phyloP scores from a whole-genome alignment of 768 basidiomycete species.

The Brasilioporus rufonigricans region DNA sequence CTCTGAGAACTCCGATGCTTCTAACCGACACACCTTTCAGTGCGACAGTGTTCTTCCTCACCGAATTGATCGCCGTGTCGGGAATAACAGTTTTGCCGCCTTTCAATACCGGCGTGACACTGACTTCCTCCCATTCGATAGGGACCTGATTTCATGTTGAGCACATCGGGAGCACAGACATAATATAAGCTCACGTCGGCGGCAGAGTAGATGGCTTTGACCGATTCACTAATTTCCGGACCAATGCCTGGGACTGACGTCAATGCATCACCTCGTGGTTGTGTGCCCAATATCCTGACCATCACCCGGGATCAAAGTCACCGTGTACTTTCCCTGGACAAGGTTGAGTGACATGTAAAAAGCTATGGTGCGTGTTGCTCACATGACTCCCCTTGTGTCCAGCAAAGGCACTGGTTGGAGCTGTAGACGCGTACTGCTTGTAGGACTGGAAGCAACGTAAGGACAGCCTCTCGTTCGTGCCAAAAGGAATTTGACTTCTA shows the following conservation, averaged over 20 bases:
- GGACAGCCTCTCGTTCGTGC: slow-evolving; percentile 1
- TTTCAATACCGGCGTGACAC: slow-evolving; percentile 90
- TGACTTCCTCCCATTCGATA: slow-evolving; percentile 99
- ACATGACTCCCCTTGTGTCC: slow-evolving; percentile 88
- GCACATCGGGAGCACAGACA: slow-evolving; percentile 1
- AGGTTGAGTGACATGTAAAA: slow-evolving; percentile 2
- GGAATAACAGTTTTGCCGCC: slow-evolving; percentile 98
- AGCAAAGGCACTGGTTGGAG: slow-evolving; percentile 87
- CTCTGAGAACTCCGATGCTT: neutral
- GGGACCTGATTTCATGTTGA: slow-evolving; percentile 66
- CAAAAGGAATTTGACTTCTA: slow-evolving; percentile 27
- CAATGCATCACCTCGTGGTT: slow-evolving; percentile 7
- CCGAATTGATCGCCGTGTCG: slow-evolving; percentile 82
- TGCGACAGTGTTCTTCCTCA: slow-evolving; percentile 97
- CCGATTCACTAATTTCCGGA: slow-evolving; percentile 95
- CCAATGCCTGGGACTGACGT: slow-evolving; percentile 74
- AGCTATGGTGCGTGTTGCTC: slow-evolving; percentile 31
- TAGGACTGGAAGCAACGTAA: slow-evolving; percentile 39
- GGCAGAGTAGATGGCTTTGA: slow-evolving; percentile 89
- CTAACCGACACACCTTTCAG: slow-evolving; percentile 70
- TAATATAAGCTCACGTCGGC: slow-evolving; percentile 58
- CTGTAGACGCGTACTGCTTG: slow-evolving; percentile 63
- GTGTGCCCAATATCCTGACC: slow-evolving; percentile 46
- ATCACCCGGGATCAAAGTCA: slow-evolving; percentile 95
- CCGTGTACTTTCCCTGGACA: slow-evolving; percentile 88